Base-by-base conservation (phyloP, 768 basidiomycete species). In the Collybiopsis luxurians region DNA sequence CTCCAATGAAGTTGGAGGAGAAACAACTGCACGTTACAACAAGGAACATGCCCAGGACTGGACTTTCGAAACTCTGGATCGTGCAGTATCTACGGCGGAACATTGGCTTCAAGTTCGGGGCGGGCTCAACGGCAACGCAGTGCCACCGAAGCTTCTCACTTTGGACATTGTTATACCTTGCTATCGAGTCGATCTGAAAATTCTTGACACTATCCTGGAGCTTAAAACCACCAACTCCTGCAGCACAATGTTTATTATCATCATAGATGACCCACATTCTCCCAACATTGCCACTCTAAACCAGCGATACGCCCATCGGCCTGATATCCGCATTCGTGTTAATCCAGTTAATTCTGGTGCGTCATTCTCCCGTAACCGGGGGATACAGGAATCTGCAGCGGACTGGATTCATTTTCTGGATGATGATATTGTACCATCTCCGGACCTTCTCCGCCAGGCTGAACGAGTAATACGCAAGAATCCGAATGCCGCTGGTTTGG, bases 321-420 rank as follows among this genome's bases (percentile, higher is more conserved):
- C 76, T 0, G 79, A 85, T 43, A 73, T 86, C 40, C 79, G 82
- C 27, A 83, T 86, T 55, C 76, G 83, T 12, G 65, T 75, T 48
- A 82, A 86, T 61, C 39, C 62, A 2, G 49, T 52, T 11, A 84
- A 84, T 59, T 60, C 75, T 1, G 83, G 84, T 2, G 82, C 83
- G 0, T 79, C 82, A 0, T 78, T 74, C 1, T 77, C 83, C 12
- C 73, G 84, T 4, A 85, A 86, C 63, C 64, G 82, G 49, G 82
- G 83, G 9, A 68, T 85, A 59, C 64, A 65, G 39, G 82, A 84
- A 64, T 81, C 81, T 15, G 69, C 83, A 0, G 82, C 81, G 0
- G 80, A 85, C 28, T 85, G 80, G 82, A 71, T 79, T 1, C 64
- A 77, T 19, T 86, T 86, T 66, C 70, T 86, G n/a, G 83, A 86